Conservation (phyloP, 2,329 filamentous ascomycete species). For the Fusarium palustre region DNA sequence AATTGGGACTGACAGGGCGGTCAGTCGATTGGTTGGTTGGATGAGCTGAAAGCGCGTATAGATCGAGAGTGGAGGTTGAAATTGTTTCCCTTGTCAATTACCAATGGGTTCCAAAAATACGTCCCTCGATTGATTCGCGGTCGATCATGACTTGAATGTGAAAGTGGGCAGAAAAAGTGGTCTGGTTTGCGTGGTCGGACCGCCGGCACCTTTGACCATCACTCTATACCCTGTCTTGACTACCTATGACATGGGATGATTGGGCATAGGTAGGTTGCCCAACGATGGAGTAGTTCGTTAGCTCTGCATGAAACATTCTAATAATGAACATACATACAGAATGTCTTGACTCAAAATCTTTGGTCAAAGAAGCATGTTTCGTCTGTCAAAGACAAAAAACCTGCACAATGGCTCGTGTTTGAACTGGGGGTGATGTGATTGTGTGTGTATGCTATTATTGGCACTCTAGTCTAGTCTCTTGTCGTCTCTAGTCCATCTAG, state of each 20-base stretch:
- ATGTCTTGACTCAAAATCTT: constrained; percentile 10
- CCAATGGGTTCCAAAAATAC: constrained; percentile 27
- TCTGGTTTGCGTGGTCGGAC: neutral
- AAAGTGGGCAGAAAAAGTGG: constrained; percentile 15
- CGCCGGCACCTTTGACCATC: neutral
- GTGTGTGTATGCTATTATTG: constrained; percentile 35
- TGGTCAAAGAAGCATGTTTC: neutral
- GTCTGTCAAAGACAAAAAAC: constrained; percentile 4
- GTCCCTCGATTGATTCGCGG: constrained; percentile 1
- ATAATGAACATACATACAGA: constrained; percentile 11
- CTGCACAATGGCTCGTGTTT: constrained; percentile 28
- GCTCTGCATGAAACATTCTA: constrained; percentile 21
- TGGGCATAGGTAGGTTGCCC: constrained; percentile 1
- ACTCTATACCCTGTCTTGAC: neutral
- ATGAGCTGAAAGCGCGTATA: constrained; percentile 25
- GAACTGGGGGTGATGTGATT: constrained; percentile 26
- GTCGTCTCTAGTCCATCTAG: neutral
- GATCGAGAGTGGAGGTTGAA: constrained; percentile 1
- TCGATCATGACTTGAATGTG: constrained; percentile 21
- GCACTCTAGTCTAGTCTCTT: neutral
- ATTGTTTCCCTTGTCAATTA: neutral
- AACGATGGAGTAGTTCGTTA: constrained; percentile 2
- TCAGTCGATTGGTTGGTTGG: constrained; percentile 26
- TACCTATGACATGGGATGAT: neutral
- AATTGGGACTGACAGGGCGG: constrained; percentile 24